These are phyloP conservation scores for Lachancea waltii DNA, from an alignment of 805 yeast genomes.

Conservation along the genomic window DNA sequence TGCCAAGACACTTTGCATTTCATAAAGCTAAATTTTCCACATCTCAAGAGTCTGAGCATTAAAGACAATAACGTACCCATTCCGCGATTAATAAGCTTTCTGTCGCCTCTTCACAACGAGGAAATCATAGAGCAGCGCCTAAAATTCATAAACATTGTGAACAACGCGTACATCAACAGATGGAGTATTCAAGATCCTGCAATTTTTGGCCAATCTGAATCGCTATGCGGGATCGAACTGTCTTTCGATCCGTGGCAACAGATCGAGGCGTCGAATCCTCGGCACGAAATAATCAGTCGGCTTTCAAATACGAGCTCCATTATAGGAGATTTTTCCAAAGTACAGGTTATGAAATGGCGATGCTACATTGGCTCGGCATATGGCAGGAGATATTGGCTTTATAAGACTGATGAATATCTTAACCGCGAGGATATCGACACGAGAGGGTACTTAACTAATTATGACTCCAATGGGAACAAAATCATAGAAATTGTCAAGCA, in stretches of 20 bases:
- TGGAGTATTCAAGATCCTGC: constrained; percentile 51
- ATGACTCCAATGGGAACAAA: constrained; percentile 61
- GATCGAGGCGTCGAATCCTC: constrained; percentile 25
- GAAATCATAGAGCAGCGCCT: constrained; percentile 27
- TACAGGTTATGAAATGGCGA: constrained; percentile 27
- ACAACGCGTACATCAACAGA: constrained; percentile 50
- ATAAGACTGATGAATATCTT: constrained; percentile 36
- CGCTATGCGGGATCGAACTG: constrained; percentile 61
- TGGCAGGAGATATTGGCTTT: constrained; percentile 81
- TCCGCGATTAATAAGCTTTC: constrained; percentile 30
- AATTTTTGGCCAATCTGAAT: constrained; percentile 40
- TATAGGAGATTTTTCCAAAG: constrained; percentile 19
- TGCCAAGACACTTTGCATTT: constrained; percentile 32
- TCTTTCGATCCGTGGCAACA: constrained; percentile 43
- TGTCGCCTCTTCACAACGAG: constrained; percentile 21
- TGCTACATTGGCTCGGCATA: constrained; percentile 34
- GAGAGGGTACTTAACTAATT: constrained; percentile 40
- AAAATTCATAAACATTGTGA: constrained; percentile 59
- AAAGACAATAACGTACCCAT: constrained; percentile 34
- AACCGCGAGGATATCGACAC: constrained; percentile 33
- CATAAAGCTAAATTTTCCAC: constrained; percentile 37
- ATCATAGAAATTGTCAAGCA: constrained; percentile 37
- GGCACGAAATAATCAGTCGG: constrained; percentile 21
- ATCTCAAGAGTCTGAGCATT: constrained; percentile 33
- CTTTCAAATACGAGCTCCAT: constrained; percentile 18